These are phyloP conservation scores for Kappamyces sp. DNA, from an alignment of 192 early-diverging fungal species.

Conservation along the genomic window DNA sequence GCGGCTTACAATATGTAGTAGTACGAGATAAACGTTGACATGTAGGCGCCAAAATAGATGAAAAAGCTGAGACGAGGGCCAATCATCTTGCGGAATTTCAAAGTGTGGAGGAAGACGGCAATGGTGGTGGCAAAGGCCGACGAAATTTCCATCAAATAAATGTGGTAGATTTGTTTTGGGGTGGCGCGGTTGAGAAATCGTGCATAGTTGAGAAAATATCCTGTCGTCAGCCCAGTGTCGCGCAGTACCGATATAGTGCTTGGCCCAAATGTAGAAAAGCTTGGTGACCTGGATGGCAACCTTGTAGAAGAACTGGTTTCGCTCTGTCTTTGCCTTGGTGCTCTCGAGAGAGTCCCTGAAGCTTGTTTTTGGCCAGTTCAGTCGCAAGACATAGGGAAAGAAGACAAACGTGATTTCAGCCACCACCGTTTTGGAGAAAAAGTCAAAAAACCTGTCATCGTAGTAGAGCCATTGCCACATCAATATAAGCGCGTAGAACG, in stretches of 20 bases:
- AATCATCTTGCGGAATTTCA: constrained; percentile 27
- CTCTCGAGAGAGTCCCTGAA: constrained; percentile 23
- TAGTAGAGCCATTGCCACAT: constrained; percentile 26
- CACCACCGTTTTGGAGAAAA: constrained; percentile 16
- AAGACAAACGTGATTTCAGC: constrained; percentile 23
- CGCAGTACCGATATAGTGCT: constrained; percentile 23
- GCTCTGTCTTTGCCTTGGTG: constrained; percentile 20
- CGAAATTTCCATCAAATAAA: constrained; percentile 23
- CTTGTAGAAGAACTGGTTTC: constrained; percentile 17
- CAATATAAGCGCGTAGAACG: constrained; percentile 29
- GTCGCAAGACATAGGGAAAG: constrained; percentile 24
- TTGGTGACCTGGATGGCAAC: constrained; percentile 22
- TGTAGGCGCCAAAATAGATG: constrained; percentile 23
- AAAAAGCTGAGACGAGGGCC: constrained; percentile 21
- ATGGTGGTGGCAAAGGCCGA: constrained; percentile 20
- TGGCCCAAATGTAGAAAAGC: constrained; percentile 30
- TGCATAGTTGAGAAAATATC: constrained; percentile 27
- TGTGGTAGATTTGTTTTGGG: constrained; percentile 16
- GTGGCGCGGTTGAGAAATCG: constrained; percentile 21
- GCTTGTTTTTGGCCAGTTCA: constrained; percentile 23
- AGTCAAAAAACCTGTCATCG: constrained; percentile 19
- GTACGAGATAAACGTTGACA: constrained; percentile 22
- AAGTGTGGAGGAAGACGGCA: constrained; percentile 23
- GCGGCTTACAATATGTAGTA: neutral
- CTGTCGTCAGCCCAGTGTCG: neutral